Base-by-base conservation (phyloP, 1,284 basidiomycete genomes). In the Cryptococcus sp. region DNA sequence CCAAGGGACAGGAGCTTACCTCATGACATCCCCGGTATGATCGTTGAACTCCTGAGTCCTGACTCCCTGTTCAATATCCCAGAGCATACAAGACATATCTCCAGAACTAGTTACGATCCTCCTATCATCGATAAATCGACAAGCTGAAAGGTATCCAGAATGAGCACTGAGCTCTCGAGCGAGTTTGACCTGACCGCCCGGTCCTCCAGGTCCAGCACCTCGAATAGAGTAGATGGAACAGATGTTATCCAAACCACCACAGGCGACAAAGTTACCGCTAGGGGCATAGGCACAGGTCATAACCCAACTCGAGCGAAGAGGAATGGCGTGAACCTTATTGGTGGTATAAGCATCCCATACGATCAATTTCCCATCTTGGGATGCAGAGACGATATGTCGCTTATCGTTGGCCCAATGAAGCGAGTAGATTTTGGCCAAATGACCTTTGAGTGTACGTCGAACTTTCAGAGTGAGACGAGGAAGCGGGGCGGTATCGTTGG, bases 341-440 rank as follows among this genome's bases (percentile, higher is more conserved):
- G 92, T 96, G 9, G 94, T 97, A 78, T 98, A 98, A 41, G 96
- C 94, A 75, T 99, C 94, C 94, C 94, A 99, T 48, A 99, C 91
- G 72, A 99, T 98, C 53, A 99, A 83, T 77, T 98, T 98, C 56
- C 96, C 96, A 71, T 99, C 94, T 74, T 99, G 94, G 3, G 94
- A 98, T 22, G 96, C 94, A 11, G 94, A 98, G 41, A 99, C 94
- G 57, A 98, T 83, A 79, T 98, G 96, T 66, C 92, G 83, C 70
- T 91, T 85, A 79, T 98, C 96, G 53, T 86, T 85, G 18, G 94
- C 87, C 96, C 96, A 99, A 75, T 98, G 94, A 87, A 98, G 94
- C 46, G 96, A 93, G 75, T 98, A 98, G 72, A 99, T 97, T 82
- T 99, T 99, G 62, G 94, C 93, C 53, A 98, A 83, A 78, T 98